A percentile compares a stretch with the other conserved stretches of the same genome.
Conservation (phyloP, 140 eudicot genomes). For the Anethum foeniculum region DNA sequence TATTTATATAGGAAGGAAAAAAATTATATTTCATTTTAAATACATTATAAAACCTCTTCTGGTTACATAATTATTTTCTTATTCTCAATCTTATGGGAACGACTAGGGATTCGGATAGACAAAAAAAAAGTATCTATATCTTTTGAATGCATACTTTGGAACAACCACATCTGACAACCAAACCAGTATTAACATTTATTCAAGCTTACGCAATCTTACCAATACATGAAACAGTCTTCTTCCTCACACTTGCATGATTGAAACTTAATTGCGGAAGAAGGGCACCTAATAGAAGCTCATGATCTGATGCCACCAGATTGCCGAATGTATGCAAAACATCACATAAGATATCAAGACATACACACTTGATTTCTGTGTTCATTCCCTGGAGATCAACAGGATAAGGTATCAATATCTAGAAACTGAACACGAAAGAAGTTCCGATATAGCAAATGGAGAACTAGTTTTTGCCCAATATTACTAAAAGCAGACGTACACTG, state of each 20-base stretch:
- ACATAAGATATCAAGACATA: constrained; percentile 87
- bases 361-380: constrained; percentile 87
- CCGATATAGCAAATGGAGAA: not conserved
- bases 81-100: not conserved
- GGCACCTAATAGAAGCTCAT: constrained; percentile 66
- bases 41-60: not conserved
- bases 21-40: not conserved
- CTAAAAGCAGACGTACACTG: not conserved
- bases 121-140: not conserved
- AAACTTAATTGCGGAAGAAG: constrained; percentile 77
- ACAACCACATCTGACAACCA: not conserved
- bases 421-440: not conserved
- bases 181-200: not conserved
- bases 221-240: constrained; percentile 90
- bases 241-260: constrained; percentile 91
- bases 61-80: not conserved
- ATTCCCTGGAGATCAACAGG: constrained; percentile 45
- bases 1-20: not conserved
- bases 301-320: constrained; percentile 79
- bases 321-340: constrained; percentile 94
- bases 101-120: not conserved
- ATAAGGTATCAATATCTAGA: not conserved
- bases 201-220: constrained; percentile 42
- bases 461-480: not conserved
- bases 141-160: not conserved